phyloP scores from a whole-genome alignment of 106 monocot species.

The Posidonia australis region DNA sequence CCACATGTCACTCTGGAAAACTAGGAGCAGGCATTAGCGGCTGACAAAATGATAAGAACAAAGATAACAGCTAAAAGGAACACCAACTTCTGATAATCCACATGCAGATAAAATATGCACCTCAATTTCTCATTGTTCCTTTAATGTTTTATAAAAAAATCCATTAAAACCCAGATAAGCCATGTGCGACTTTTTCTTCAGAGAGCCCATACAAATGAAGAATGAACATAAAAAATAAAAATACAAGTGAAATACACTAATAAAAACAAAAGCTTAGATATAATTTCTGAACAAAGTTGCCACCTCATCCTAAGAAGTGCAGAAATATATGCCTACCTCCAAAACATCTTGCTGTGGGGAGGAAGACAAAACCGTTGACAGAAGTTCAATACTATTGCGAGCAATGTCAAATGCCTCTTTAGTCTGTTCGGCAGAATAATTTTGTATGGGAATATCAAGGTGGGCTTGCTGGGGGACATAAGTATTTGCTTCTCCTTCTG shows the following conservation, averaged over 20 bases:
- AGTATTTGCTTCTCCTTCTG: constrained; percentile 40
- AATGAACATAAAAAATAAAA: background rate
- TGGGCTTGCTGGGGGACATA: constrained; percentile 18
- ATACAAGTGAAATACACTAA: background rate
- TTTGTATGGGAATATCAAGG: constrained; percentile 27
- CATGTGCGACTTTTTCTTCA: too few relatives aligned
- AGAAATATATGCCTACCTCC: constrained; percentile 19
- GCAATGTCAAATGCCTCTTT: constrained; percentile 94
- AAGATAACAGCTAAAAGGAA: too few relatives aligned
- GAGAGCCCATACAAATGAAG: background rate
- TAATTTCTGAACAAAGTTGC: background rate
- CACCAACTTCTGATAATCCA: too few relatives aligned
- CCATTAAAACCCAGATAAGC: too few relatives aligned
- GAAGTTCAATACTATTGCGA: constrained; percentile 86
- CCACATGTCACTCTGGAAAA: too few relatives aligned
- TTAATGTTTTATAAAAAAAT: too few relatives aligned
- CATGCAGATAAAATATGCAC: too few relatives aligned
- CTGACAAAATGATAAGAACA: too few relatives aligned
- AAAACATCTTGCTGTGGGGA: constrained; percentile 79
- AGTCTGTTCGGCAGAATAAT: constrained; percentile 54
- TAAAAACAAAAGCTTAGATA: background rate
- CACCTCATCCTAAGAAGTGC: background rate
- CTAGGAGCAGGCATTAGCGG: too few relatives aligned
- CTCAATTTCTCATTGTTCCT: too few relatives aligned
- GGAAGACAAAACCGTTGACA: constrained; percentile 77